Evolutionary conservation across 306 rosid species (phyloP).

Genomic region (Luffa acutangula): DNA sequence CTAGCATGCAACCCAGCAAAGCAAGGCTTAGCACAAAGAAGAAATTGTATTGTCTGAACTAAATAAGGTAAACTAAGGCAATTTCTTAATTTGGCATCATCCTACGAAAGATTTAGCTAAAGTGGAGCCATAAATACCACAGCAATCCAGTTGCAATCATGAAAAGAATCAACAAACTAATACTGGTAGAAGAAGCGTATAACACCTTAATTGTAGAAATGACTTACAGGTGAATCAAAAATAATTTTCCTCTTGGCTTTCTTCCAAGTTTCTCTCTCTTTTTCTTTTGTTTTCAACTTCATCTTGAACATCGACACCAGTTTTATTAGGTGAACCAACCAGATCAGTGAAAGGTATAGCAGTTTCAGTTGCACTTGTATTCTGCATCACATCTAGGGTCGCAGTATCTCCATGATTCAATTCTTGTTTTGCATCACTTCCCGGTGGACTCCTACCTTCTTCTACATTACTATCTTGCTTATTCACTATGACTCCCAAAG

Average conservation of each 20-base stretch:
- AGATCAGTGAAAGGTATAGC: neutral
- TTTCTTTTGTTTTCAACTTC: constrained; percentile 9
- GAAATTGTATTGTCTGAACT: too few relatives aligned
- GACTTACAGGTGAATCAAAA: constrained; percentile 17
- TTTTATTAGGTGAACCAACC: neutral
- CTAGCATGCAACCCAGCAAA: too few relatives aligned
- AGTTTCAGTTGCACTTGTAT: neutral
- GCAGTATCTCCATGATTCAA: neutral
- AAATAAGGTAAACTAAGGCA: too few relatives aligned
- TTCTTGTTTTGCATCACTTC: neutral
- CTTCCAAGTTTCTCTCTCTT: constrained; percentile 3
- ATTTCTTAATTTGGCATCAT: neutral
- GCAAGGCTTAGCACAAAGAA: too few relatives aligned
- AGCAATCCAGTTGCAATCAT: neutral
- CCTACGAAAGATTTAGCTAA: neutral
- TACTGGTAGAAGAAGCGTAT: neutral
- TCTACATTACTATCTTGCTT: neutral
- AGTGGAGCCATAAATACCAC: neutral
- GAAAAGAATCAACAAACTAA: neutral
- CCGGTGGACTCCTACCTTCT: constrained; percentile 1
- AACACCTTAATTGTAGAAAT: neutral
- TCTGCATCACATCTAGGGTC: neutral
- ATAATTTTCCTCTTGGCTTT: constrained; percentile 11
- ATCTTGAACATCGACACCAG: neutral
- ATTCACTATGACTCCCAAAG: neutral